Base-by-base conservation (phyloP, 1,284 basidiomycete genomes). In the Cryptococcus deneoformans region DNA sequence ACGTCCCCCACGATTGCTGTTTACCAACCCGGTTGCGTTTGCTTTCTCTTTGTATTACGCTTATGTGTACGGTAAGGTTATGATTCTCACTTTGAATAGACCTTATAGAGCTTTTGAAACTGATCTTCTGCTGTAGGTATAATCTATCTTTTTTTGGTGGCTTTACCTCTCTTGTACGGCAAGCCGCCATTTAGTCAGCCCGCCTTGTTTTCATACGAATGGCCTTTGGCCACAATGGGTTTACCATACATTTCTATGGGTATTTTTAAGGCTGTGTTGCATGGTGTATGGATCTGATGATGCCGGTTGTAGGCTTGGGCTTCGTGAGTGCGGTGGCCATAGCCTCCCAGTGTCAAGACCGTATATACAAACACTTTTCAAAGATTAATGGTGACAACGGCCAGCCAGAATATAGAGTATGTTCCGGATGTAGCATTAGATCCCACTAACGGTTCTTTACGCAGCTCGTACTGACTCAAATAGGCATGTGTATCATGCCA, bases 401-500 rank as follows among this genome's bases (percentile, higher is more conserved):
- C 9, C 67, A 74, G 54, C 78, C 78, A 3, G 78, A 79, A 54
- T 79, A 77, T 46, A 57, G 78, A 14, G 74, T 78, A 46, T 51
- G 72, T 68, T 4, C 10, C n/a, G 6, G 34, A 20, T 35, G 10
- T 20, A 46, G 39, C 16, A 54, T 53, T 44, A 12, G 36, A 2
- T 40, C 34, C 6, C 8, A 36, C 12, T 24, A n/a, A 42, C 20
- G 34, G n/a, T 12, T 16, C 47, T 48, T 20, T 20, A 20, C 20
- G 20, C 20, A 20, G 20, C 74, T 80, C 20, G 75, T 79, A 11
- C 67, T 78, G 29, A 77, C 77, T 39, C 73, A 79, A 39, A 69
- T 77, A 3, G 80, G 80, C 7, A 81, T 81, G 79, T 56, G 76
- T 50, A 63, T 80, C 51, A 78, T 80, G 56, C 79, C 80, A 2